A percentile compares a stretch with the other conserved stretches of the same genome.
Evolutionary conservation across 176 grass and related monocot species (phyloP).

Genomic region (Hordeum marinum): DNA sequence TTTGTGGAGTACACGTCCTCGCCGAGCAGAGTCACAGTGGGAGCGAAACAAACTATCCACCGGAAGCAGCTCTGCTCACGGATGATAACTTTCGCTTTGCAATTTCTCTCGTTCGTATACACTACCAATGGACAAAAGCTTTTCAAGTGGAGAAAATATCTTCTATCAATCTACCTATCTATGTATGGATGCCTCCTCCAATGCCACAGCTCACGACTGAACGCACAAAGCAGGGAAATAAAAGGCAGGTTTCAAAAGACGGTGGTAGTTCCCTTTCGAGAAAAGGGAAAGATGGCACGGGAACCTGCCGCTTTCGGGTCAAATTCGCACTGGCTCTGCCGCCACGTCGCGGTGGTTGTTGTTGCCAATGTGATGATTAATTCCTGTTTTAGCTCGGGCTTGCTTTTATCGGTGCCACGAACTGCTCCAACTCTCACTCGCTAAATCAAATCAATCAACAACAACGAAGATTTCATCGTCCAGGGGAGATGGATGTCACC

Average conservation of each 20-base stretch:
- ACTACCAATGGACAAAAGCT: neutral
- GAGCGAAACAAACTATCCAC: neutral
- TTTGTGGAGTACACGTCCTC: constrained; percentile 38
- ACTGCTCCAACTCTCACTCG: neutral
- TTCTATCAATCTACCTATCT: neutral
- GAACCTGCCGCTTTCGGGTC: neutral
- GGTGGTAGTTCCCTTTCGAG: neutral
- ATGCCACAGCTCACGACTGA: neutral
- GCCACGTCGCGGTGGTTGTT: neutral
- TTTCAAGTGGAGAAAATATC: neutral
- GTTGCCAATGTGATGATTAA: neutral
- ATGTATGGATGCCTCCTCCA: neutral
- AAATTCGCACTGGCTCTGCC: neutral
- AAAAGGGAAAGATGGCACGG: neutral
- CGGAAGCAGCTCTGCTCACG: neutral
- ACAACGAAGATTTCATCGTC: neutral
- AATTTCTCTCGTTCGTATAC: no score
- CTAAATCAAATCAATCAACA: neutral
- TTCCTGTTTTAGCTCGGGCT: neutral
- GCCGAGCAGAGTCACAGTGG: neutral
- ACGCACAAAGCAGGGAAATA: neutral
- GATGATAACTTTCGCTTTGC: constrained; percentile 17
- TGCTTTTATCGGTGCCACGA: neutral
- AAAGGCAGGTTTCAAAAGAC: neutral
- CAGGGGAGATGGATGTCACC: neutral